Percentiles rank a stretch among this genome's conserved stretches.
These are phyloP conservation scores for Daedaleopsis sinensis DNA, from an alignment of 768 basidiomycete species.

Conservation along the genomic window DNA sequence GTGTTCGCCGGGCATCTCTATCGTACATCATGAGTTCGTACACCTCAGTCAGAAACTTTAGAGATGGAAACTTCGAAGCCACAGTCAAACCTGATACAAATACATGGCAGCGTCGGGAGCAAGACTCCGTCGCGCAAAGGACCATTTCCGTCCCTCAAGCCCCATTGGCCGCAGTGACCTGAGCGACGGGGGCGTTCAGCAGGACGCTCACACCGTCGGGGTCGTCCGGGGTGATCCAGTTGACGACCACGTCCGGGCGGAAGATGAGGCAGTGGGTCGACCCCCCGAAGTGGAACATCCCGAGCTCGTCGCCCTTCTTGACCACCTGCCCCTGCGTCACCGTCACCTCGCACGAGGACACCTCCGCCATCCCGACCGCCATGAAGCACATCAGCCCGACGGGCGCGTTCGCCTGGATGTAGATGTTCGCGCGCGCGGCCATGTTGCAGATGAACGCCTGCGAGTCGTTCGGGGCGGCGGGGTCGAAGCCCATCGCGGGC, in stretches of 20 bases:
- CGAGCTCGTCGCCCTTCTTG: constrained; percentile 57
- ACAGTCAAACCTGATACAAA: too few species aligned
- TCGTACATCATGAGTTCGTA: too few species aligned
- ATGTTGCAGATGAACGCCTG: constrained; percentile 46
- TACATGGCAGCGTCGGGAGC: too few species aligned
- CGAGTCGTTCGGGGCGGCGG: constrained; percentile 26
- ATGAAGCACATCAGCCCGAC: constrained; percentile 64
- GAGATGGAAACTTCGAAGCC: too few species aligned
- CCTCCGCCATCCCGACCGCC: constrained; percentile 61
- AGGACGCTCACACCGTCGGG: background rate
- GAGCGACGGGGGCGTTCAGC: background rate
- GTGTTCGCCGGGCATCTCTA: too few species aligned
- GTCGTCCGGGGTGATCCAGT: background rate
- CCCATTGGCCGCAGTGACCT: too few species aligned
- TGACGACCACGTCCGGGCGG: constrained; percentile 26
- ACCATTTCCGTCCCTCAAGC: too few species aligned
- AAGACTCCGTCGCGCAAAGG: too few species aligned
- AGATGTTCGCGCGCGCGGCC: constrained; percentile 55
- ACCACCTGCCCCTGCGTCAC: constrained; percentile 49
- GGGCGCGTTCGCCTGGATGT: constrained; percentile 52
- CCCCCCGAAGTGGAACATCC: constrained; percentile 68
- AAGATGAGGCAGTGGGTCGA: constrained; percentile 56
- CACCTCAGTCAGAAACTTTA: too few species aligned
- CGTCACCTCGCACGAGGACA: constrained; percentile 60
- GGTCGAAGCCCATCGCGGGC: constrained; percentile 31